Conservation (phyloP, 176 grass and related monocot genomes). For the Elymus sibiricus region DNA sequence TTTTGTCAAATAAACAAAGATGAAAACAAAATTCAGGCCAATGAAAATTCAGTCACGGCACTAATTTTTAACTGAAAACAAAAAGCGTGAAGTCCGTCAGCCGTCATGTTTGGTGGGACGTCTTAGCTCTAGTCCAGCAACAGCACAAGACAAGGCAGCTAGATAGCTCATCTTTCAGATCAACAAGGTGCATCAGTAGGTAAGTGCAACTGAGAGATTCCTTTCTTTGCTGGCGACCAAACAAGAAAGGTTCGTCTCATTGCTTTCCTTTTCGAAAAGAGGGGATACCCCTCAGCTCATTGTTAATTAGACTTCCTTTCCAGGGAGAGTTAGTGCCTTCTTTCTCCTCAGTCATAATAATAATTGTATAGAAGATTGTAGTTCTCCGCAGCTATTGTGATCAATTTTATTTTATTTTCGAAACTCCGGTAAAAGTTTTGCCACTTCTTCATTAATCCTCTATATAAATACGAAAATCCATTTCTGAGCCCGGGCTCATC, state of each 20-base stretch:
- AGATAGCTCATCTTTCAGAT: not conserved
- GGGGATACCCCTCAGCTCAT: not conserved
- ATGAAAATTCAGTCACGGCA: not conserved
- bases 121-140: not conserved
- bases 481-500: no score
- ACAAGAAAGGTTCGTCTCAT: not conserved
- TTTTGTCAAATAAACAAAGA: not conserved
- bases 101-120: not conserved
- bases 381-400: not conserved
- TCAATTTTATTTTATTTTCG: not conserved
- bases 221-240: not conserved
- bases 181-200: not conserved
- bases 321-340: not conserved
- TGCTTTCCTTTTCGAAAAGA: not conserved
- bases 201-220: not conserved
- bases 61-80: not conserved
- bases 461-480: no score
- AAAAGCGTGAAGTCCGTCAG: not conserved
- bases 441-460: no score
- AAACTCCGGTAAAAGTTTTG: no score
- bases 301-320: not conserved
- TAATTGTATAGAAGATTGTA: not conserved
- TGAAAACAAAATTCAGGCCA: not conserved
- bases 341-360: not conserved
- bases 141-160: not conserved